Evolutionary conservation across 1,284 basidiomycete genomes (phyloP).

Genomic region (Trichosporon sp.): DNA sequence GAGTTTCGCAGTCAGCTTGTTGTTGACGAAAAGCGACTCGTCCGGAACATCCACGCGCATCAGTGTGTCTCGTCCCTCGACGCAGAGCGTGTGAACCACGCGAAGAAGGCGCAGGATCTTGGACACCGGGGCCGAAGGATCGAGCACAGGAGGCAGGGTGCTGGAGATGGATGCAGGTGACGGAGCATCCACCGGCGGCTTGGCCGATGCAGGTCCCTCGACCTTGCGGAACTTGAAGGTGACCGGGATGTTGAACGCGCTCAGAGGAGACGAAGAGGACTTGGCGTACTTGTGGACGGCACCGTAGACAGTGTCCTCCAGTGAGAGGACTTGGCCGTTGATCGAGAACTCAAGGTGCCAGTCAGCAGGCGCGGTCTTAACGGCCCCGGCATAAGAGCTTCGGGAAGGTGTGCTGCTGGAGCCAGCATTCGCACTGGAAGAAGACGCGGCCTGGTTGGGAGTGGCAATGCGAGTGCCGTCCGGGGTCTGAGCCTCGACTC

Average conservation of each 20-base stretch:
- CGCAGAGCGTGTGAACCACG: constrained; percentile 72
- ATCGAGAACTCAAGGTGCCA: constrained; percentile 96
- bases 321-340: constrained; percentile 71
- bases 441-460: constrained; percentile 53
- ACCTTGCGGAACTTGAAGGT: constrained; percentile 86
- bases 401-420: constrained; percentile 44
- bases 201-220: constrained; percentile 62
- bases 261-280: constrained; percentile 5
- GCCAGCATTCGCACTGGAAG: constrained; percentile 20
- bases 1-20: constrained; percentile 95
- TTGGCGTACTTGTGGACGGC: constrained; percentile 63
- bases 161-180: constrained; percentile 38
- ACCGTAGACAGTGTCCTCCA: constrained; percentile 91
- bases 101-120: constrained; percentile 87
- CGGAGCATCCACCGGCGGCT: constrained; percentile 30
- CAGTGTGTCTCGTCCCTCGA: constrained; percentile 47
- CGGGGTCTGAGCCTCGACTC: constrained; percentile 89
- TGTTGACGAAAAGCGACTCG: constrained; percentile 88
- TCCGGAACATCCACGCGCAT: constrained; percentile 46
- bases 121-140: constrained; percentile 74
- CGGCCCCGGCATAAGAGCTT: constrained; percentile 83
- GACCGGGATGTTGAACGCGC: constrained; percentile 26
- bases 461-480: constrained; percentile 91
- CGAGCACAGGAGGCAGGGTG: constrained; percentile 62
- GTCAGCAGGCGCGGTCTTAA: constrained; percentile 84